A percentile compares a stretch with the other conserved stretches of the same genome.
These are phyloP conservation scores for Grosmannia clavigera DNA, from an alignment of 2,329 filamentous ascomycete genomes.

Conservation along the genomic window DNA sequence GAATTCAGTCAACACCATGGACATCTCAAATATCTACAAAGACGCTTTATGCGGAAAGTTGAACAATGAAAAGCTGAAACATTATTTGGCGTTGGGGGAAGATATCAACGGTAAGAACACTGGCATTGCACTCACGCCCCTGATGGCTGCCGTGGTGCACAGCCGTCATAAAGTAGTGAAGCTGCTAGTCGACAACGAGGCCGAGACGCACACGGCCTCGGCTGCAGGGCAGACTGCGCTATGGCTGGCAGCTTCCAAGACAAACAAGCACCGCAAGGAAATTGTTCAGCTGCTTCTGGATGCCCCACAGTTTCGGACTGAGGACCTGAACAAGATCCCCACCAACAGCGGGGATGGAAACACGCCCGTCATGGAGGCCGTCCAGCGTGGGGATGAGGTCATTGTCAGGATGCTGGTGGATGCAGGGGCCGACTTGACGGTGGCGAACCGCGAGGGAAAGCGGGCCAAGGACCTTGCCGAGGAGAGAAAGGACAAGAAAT, in stretches of 20 bases:
- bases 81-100: neutral
- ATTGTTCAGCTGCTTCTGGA: neutral
- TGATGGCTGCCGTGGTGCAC: neutral
- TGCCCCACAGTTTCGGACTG: neutral
- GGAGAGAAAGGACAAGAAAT: neutral
- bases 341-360: neutral
- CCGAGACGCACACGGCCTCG: neutral
- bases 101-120: neutral
- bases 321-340: neutral
- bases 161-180: neutral
- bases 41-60: neutral
- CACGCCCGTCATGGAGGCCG: neutral
- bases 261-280: neutral
- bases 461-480: neutral
- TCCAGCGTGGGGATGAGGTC: neutral
- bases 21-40: neutral
- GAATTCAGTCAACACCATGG: neutral
- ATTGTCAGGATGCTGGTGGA: neutral
- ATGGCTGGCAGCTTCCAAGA: neutral
- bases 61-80: neutral
- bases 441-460: neutral
- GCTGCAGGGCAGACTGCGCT: neutral
- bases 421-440: neutral
- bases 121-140: neutral
- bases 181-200: neutral